phyloP scores from a whole-genome alignment of 2,329 filamentous ascomycete species.

The Pseudogymnoascus sp. region DNA sequence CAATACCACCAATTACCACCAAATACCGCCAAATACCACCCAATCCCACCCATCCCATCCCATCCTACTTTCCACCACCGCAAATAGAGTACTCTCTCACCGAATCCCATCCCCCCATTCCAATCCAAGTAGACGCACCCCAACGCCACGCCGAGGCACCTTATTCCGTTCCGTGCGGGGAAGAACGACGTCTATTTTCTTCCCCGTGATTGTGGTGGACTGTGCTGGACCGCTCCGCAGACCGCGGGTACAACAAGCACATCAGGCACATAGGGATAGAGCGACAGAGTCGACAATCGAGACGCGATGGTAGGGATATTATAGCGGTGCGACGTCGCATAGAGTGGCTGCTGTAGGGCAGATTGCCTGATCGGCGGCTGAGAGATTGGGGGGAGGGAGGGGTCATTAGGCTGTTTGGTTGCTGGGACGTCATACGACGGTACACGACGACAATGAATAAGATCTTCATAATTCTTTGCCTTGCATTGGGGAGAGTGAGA shows the following conservation, averaged over 20 bases:
- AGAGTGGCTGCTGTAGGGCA: background rate
- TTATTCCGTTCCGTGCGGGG: background rate
- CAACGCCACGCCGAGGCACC: background rate
- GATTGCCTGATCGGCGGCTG: background rate
- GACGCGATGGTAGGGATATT: background rate
- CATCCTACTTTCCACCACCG: background rate
- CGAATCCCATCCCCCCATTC: background rate
- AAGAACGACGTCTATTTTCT: background rate
- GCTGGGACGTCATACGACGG: background rate
- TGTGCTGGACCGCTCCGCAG: background rate
- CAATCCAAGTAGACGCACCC: background rate
- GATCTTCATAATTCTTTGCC: background rate
- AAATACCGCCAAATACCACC: background rate
- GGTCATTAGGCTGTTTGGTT: background rate
- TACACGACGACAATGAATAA: background rate
- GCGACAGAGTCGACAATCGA: background rate
- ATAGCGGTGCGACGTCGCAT: background rate
- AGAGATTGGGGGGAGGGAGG: background rate
- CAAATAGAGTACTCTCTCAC: background rate
- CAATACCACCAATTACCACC: background rate
- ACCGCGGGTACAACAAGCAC: background rate
- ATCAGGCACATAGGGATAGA: background rate
- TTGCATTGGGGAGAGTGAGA: background rate
- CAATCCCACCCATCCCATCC: background rate
- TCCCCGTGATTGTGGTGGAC: background rate